Conservation (phyloP, 148 eudicot genomes). For the Beta vulgaris region DNA sequence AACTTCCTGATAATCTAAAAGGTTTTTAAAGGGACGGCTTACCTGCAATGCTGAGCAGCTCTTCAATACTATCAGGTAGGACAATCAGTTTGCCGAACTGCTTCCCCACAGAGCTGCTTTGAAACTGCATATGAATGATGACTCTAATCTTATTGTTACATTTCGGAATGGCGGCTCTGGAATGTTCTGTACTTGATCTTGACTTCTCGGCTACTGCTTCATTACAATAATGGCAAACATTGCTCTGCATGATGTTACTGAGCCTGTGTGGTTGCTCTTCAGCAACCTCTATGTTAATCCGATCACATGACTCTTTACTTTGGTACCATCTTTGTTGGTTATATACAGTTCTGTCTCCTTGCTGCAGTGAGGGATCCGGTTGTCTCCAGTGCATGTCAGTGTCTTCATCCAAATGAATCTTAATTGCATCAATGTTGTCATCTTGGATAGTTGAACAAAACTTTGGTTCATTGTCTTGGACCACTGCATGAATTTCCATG, state of each 20-base stretch:
- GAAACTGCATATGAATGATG: constrained; percentile 54
- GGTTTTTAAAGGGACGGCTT: constrained; percentile 24
- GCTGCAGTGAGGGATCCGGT: constrained; percentile 32
- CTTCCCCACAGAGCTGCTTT: constrained; percentile 22
- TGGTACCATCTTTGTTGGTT: constrained; percentile 25
- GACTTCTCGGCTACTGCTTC: constrained; percentile 6
- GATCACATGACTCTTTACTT: constrained; percentile 30
- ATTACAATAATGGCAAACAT: constrained; percentile 1
- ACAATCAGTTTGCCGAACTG: constrained; percentile 51
- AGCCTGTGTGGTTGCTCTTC: constrained; percentile 19
- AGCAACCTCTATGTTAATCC: constrained; percentile 32
- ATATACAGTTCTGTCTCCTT: constrained; percentile 27
- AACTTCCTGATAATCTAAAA: not conserved
- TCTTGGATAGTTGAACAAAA: constrained; percentile 27
- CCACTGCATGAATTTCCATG: constrained; percentile 19
- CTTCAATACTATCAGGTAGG: constrained; percentile 71
- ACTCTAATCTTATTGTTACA: constrained; percentile 45
- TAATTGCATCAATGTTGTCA: constrained; percentile 38
- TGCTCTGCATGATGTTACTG: constrained; percentile 5
- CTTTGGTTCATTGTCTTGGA: constrained; percentile 29
- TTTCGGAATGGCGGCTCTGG: constrained; percentile 11
- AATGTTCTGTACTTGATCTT: constrained; percentile 15
- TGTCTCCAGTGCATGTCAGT: constrained; percentile 33
- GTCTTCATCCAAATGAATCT: constrained; percentile 35
- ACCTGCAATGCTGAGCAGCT: constrained; percentile 64